Conservation (phyloP, 2,329 filamentous ascomycete species). For the Fusarium sp. region DNA sequence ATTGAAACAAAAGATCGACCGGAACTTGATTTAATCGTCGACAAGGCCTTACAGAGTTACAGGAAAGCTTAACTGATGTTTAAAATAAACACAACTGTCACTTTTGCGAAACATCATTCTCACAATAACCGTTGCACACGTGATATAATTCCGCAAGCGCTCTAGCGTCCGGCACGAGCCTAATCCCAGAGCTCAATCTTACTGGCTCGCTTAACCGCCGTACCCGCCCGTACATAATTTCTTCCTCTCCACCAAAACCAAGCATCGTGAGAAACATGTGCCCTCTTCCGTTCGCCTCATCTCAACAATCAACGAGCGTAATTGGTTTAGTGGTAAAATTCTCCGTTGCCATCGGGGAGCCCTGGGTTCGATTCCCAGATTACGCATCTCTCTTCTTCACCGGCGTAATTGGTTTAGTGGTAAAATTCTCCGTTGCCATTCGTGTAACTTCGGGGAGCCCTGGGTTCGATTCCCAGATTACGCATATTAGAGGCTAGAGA, state of each 20-base stretch:
- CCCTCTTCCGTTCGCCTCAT: neutral
- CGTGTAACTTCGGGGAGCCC: neutral
- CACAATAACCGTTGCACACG: neutral
- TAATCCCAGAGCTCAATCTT: fast-evolving
- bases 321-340: slow-evolving; percentile 32
- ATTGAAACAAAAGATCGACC: neutral
- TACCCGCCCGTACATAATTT: neutral
- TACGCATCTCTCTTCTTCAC: slow-evolving; percentile 2
- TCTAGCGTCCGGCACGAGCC: neutral
- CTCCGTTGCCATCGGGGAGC: slow-evolving; percentile 34
- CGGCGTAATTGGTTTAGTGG: slow-evolving; percentile 21
- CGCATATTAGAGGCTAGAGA: neutral
- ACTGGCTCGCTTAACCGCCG: slow-evolving; percentile 2
- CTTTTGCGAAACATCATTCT: neutral
- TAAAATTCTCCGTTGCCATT: slow-evolving; percentile 14
- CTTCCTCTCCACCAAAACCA: slow-evolving; percentile 4
- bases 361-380: slow-evolving; percentile 34
- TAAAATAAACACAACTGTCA: neutral
- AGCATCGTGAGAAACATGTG: neutral
- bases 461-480: slow-evolving; percentile 12
- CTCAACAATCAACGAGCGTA: neutral
- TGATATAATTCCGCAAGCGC: neutral
- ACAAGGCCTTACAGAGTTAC: neutral
- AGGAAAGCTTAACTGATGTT: neutral
- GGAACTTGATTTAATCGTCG: neutral